Evolutionary conservation across 2,329 filamentous ascomycete species (phyloP).

Genomic region (Aspergillus pseudoterreus): DNA sequence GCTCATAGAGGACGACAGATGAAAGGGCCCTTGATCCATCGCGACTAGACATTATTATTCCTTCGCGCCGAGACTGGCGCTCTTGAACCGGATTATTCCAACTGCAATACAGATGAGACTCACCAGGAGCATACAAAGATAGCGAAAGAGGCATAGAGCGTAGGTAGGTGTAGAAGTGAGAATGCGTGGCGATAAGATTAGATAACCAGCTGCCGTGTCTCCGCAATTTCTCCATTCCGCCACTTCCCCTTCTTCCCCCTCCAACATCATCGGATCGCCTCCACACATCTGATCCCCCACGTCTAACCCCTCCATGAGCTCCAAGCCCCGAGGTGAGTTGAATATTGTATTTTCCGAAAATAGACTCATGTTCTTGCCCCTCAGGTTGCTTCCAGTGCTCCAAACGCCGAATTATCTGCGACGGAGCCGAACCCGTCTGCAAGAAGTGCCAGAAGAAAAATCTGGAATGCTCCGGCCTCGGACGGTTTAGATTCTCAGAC

Average conservation of each 20-base stretch:
- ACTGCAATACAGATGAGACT: no score
- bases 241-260: not conserved
- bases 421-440: slow-evolving; percentile 29
- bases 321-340: slow-evolving; percentile 4
- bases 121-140: no score
- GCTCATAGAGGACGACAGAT: no score
- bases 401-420: slow-evolving; percentile 35
- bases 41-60: no score
- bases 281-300: no score
- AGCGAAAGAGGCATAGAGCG: no score
- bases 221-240: not conserved
- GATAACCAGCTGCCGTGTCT: not conserved
- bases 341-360: not conserved
- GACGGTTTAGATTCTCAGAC: slow-evolving; percentile 25
- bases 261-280: not conserved
- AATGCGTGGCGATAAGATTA: not conserved
- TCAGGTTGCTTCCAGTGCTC: slow-evolving; percentile 36
- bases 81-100: no score
- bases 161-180: no score
- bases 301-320: not conserved
- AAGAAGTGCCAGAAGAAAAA: slow-evolving; percentile 30
- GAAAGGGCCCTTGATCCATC: no score
- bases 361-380: not conserved
- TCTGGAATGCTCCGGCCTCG: slow-evolving; percentile 28
- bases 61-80: no score